phyloP scores from a whole-genome alignment of 192 early-diverging fungal species.

The Coemansia furcata region DNA sequence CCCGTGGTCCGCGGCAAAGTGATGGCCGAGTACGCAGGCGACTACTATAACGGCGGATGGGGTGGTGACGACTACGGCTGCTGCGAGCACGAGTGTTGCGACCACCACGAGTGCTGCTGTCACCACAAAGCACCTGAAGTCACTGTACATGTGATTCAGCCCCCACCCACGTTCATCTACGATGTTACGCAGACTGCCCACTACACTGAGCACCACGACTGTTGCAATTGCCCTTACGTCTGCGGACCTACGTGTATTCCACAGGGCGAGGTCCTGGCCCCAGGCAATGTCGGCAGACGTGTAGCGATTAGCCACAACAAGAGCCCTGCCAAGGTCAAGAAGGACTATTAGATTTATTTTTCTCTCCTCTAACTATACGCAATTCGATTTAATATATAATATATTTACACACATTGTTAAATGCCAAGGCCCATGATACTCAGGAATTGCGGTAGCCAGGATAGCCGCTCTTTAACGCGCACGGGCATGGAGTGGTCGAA shows the following conservation, averaged over 20 bases:
- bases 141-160: constrained; percentile 49
- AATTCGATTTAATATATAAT: not conserved
- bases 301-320: constrained; percentile 26
- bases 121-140: constrained; percentile 34
- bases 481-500: constrained; percentile 33
- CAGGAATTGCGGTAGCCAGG: constrained; percentile 37
- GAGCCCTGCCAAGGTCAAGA: constrained; percentile 3
- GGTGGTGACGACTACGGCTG: constrained; percentile 21
- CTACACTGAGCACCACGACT: constrained; percentile 52
- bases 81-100: constrained; percentile 12
- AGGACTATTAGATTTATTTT: not conserved
- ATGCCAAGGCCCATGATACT: constrained; percentile 24
- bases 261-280: constrained; percentile 47
- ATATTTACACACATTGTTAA: constrained; percentile 3
- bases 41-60: constrained; percentile 8
- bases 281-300: constrained; percentile 25
- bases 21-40: constrained; percentile 3
- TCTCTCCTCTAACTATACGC: too few relatives aligned
- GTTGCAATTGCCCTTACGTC: constrained; percentile 43
- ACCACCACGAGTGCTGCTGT: constrained; percentile 15
- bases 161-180: constrained; percentile 48
- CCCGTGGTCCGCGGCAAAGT: constrained; percentile 1
- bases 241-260: constrained; percentile 50
- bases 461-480: constrained; percentile 33
- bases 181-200: constrained; percentile 46